phyloP scores from a whole-genome alignment of 805 yeast genomes.

The Cyberlindnera mississippiensis region DNA sequence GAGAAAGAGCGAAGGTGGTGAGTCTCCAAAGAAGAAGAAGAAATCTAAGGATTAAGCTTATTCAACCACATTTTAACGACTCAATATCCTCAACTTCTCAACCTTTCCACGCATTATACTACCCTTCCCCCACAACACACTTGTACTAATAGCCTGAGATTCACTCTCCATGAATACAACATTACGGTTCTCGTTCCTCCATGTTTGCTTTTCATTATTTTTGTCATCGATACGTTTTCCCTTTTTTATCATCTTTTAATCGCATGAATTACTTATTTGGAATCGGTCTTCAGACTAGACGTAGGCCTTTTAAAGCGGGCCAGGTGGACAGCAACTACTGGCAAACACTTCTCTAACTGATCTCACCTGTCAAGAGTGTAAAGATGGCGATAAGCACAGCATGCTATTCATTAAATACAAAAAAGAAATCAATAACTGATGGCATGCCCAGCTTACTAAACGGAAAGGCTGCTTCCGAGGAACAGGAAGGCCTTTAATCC shows the following conservation, averaged over 20 bases:
- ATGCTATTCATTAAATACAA: too few relatives aligned
- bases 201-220: background rate
- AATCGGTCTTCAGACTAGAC: too few relatives aligned
- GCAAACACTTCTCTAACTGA: too few relatives aligned
- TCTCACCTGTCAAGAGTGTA: too few relatives aligned
- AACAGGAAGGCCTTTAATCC: too few relatives aligned
- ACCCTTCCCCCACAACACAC: background rate
- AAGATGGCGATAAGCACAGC: too few relatives aligned
- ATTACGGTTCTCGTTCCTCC: too few relatives aligned
- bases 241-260: constrained; percentile 1
- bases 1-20: constrained; percentile 14
- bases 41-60: constrained; percentile 12
- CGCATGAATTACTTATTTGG: background rate
- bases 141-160: constrained; percentile 13
- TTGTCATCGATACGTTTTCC: background rate
- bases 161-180: background rate
- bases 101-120: background rate
- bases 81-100: background rate
- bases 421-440: too few relatives aligned
- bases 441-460: too few relatives aligned
- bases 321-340: too few relatives aligned
- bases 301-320: too few relatives aligned
- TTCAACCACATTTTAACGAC: background rate
- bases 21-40: constrained; percentile 16
- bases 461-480: too few relatives aligned